Percentiles rank a stretch among this genome's conserved stretches.
Conservation (phyloP, 768 basidiomycete genomes). For the Mycena filopes region DNA sequence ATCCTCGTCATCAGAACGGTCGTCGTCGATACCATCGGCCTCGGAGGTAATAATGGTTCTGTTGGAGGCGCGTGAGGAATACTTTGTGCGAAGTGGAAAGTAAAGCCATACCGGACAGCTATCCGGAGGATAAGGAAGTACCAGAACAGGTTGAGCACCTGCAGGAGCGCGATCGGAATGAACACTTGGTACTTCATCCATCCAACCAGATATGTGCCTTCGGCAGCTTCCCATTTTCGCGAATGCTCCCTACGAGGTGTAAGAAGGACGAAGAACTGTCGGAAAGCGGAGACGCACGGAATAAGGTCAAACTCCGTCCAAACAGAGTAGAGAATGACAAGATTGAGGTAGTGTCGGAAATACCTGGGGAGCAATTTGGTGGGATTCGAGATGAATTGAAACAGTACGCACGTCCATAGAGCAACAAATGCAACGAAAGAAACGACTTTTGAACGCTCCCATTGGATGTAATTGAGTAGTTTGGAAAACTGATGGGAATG, state of each 20-base stretch:
- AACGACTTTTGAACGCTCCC: constrained; percentile 68
- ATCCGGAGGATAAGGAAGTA: constrained; percentile 87
- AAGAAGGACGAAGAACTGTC: background rate
- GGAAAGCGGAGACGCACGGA: constrained; percentile 65
- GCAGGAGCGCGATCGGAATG: constrained; percentile 75
- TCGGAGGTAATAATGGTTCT: constrained; percentile 54
- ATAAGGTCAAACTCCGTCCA: constrained; percentile 81
- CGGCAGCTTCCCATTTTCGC: constrained; percentile 66
- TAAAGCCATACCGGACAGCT: constrained; percentile 64
- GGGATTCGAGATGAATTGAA: background rate
- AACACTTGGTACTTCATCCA: constrained; percentile 93
- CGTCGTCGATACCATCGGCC: constrained; percentile 68
- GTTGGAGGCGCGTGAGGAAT: background rate
- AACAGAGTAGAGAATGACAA: constrained; percentile 88
- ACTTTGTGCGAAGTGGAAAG: background rate
- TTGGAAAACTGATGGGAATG: constrained; percentile 73
- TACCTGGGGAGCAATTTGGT: constrained; percentile 64
- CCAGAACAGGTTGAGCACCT: constrained; percentile 93
- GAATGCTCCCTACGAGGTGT: constrained; percentile 56
- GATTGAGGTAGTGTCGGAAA: constrained; percentile 92
- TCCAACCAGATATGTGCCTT: constrained; percentile 73
- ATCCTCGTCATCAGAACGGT: constrained; percentile 72
- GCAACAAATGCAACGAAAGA: constrained; percentile 73
- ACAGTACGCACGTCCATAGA: constrained; percentile 80
- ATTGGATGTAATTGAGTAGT: constrained; percentile 86